These are phyloP conservation scores for Neurospora sp. DNA, from an alignment of 495 filamentous ascomycete genomes.

Conservation along the genomic window DNA sequence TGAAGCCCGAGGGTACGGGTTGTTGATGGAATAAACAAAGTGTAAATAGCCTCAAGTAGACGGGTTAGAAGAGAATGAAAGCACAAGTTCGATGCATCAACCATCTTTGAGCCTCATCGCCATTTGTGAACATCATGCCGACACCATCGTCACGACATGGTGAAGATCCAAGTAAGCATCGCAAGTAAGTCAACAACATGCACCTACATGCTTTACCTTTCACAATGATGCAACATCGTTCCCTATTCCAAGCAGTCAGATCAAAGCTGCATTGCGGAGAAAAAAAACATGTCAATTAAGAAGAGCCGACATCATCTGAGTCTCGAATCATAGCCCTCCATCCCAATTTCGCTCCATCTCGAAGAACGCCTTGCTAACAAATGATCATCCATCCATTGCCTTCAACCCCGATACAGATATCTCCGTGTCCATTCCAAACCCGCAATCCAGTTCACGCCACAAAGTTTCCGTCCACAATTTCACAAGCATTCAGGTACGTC, in stretches of 20 bases:
- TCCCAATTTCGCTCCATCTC: neutral
- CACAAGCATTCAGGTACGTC: neutral
- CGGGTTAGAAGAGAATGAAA: neutral
- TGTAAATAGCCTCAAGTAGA: neutral
- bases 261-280: constrained; percentile 5
- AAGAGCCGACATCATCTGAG: constrained; percentile 39
- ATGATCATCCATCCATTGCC: neutral
- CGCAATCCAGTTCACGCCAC: no score
- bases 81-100: neutral
- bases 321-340: neutral
- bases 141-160: no score
- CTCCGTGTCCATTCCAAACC: no score
- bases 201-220: neutral
- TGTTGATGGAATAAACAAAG: neutral
- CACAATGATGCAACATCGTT: constrained; percentile 27
- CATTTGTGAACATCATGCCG: neutral
- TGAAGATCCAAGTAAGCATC: neutral
- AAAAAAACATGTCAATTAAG: constrained; percentile 15
- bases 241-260: constrained; percentile 20
- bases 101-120: neutral
- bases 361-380: neutral
- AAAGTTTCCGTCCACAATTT: no score
- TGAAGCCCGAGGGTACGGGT: neutral
- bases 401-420: neutral
- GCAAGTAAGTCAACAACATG: neutral